These are phyloP conservation scores for Lyophyllum semitale DNA, from an alignment of 768 basidiomycete genomes.

Conservation along the genomic window DNA sequence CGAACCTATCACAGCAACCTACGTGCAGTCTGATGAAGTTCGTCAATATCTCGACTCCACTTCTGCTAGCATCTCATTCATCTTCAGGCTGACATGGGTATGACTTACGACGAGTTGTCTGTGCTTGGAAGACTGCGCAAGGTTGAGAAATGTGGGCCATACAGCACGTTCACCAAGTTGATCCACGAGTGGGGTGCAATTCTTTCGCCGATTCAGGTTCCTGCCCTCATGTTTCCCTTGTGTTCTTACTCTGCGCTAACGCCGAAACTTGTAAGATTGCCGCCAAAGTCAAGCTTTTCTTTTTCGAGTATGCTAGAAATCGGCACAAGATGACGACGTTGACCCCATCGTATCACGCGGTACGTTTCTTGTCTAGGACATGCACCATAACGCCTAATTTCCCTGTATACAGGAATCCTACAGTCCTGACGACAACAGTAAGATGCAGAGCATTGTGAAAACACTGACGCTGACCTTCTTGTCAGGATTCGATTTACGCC, in stretches of 20 bases:
- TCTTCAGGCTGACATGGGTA: conserved; percentile 93
- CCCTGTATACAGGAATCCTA: conserved; percentile 74
- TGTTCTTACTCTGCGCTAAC: neutral
- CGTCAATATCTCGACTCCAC: conserved; percentile 8
- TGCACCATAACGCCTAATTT: neutral
- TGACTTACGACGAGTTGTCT: conserved; percentile 97
- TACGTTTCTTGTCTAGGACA: conserved; percentile 36
- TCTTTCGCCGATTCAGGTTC: conserved; percentile 81
- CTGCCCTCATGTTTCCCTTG: conserved; percentile 6
- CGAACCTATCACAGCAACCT: conserved; percentile 91
- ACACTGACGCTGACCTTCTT: conserved; percentile 13
- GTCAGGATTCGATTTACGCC: conserved; percentile 90
- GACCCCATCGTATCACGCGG: conserved; percentile 93
- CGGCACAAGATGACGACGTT: conserved; percentile 98
- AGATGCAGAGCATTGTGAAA: conserved; percentile 25
- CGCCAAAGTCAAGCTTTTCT: conserved; percentile 96
- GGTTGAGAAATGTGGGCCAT: conserved; percentile 96
- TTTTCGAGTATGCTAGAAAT: conserved; percentile 95
- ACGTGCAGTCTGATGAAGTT: conserved; percentile 95
- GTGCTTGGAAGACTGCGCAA: conserved; percentile 93
- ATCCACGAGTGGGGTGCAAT: conserved; percentile 90
- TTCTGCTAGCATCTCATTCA: conserved; percentile 2
- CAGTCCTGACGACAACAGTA: conserved; percentile 95
- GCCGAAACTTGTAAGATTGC: conserved; percentile 65
- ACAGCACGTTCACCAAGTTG: conserved; percentile 95